Conservation (phyloP, 805 yeast species). For the Candida maesae region DNA sequence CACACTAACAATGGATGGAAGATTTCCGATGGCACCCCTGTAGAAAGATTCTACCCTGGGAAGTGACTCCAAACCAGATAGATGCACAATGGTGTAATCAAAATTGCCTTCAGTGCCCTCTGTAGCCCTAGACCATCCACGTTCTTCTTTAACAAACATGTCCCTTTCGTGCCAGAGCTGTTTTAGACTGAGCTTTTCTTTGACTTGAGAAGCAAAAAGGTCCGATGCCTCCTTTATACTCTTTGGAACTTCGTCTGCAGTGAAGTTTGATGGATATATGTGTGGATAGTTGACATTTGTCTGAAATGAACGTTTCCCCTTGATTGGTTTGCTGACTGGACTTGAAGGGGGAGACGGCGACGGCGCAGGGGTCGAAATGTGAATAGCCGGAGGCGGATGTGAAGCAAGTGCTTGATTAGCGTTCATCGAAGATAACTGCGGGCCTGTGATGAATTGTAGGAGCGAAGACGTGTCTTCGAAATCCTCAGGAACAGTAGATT, state of each 20-base stretch:
- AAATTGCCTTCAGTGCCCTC: conserved; percentile 25
- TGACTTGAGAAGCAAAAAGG: conserved; percentile 56
- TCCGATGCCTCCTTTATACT: conserved; percentile 79
- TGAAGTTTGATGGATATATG: conserved; percentile 49
- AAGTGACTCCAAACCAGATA: conserved; percentile 38
- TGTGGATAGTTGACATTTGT: conserved; percentile 66
- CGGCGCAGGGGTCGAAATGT: conserved; percentile 85
- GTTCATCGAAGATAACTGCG: conserved; percentile 44
- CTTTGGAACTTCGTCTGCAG: conserved; percentile 46
- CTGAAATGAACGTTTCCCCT: conserved; percentile 54
- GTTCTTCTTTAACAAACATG: conserved; percentile 65
- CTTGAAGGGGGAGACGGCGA: conserved; percentile 58
- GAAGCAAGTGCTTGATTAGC: conserved; percentile 32
- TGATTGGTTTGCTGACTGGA: conserved; percentile 37
- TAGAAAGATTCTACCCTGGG: conserved; percentile 62
- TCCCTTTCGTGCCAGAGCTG: conserved; percentile 74
- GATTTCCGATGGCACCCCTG: conserved; percentile 42
- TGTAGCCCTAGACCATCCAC: conserved; percentile 47
- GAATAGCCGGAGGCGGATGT: conserved; percentile 53
- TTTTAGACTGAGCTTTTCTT: conserved; percentile 61
- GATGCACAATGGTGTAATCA: conserved; percentile 24
- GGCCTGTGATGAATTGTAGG: conserved; percentile 56
- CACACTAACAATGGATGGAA: conserved; percentile 63
- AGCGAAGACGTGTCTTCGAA: conserved; percentile 49
- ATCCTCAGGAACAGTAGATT: conserved; percentile 42